phyloP scores from a whole-genome alignment of 1,284 basidiomycete species.

The Leccinum pachyderme region DNA sequence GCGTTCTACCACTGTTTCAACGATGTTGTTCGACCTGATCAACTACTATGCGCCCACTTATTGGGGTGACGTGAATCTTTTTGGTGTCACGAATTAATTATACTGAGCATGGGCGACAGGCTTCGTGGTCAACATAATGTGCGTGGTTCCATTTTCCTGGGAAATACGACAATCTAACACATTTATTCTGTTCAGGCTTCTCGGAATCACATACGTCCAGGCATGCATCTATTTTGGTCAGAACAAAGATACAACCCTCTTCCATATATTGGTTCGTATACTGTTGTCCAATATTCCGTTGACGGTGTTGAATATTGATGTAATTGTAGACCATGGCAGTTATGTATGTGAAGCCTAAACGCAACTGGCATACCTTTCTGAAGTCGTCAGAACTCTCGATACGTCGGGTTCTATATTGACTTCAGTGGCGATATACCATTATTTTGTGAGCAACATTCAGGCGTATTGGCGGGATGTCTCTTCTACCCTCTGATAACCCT shows the following conservation, averaged over 20 bases:
- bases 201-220: slow-evolving; percentile 10
- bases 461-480: neutral
- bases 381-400: slow-evolving; percentile 1
- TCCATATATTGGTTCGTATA: slow-evolving; percentile 4
- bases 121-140: slow-evolving; percentile 5
- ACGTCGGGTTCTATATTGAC: slow-evolving; percentile 3
- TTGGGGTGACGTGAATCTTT: slow-evolving; percentile 2
- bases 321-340: slow-evolving; percentile 1
- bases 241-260: neutral
- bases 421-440: neutral
- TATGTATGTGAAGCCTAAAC: neutral
- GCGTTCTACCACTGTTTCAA: neutral
- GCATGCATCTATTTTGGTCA: slow-evolving; percentile 6
- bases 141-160: neutral
- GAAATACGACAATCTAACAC: neutral
- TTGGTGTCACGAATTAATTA: neutral
- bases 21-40: neutral
- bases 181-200: slow-evolving; percentile 1
- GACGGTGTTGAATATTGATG: neutral
- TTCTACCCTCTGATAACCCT: neutral
- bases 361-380: neutral
- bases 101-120: slow-evolving; percentile 2
- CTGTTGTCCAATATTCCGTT: neutral
- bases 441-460: slow-evolving; percentile 4
- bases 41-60: slow-evolving; percentile 2